These are phyloP conservation scores for Barnettozyma sucrosica DNA, from an alignment of 805 yeast species.

Conservation along the genomic window DNA sequence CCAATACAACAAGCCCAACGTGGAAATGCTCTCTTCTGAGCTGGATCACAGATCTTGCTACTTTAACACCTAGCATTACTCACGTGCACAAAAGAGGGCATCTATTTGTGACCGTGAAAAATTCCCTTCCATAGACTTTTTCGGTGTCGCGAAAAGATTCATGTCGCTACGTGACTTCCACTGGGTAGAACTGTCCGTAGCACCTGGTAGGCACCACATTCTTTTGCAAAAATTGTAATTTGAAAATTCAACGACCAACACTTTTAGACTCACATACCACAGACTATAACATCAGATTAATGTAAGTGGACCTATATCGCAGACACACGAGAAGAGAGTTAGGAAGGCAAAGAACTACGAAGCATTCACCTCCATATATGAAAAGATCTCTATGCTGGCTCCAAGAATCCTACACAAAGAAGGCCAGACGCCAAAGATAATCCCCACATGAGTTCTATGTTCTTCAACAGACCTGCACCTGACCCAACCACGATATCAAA, in stretches of 20 bases:
- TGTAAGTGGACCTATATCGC: conserved; percentile 17
- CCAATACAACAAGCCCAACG: too few relatives aligned
- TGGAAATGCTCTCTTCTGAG: too few relatives aligned
- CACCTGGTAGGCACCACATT: conserved; percentile 6
- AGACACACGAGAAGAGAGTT: not conserved
- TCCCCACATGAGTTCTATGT: not conserved
- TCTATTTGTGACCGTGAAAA: not conserved
- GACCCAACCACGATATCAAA: not conserved
- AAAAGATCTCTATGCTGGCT: not conserved
- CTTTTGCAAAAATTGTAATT: conserved; percentile 6
- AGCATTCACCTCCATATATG: not conserved
- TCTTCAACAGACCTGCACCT: not conserved
- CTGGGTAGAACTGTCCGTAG: not conserved
- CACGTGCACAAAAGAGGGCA: not conserved
- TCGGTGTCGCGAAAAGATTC: too few relatives aligned
- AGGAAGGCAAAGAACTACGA: not conserved
- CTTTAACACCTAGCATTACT: too few relatives aligned
- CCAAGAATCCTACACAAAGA: too few relatives aligned
- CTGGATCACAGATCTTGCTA: not conserved
- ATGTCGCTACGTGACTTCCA: too few relatives aligned
- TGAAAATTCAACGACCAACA: conserved; percentile 3
- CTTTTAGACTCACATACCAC: conserved; percentile 1
- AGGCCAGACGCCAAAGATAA: not conserved
- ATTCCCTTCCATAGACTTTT: too few relatives aligned
- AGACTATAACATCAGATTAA: conserved; percentile 15